Evolutionary conservation across 1,139 yeast species (phyloP).

Genomic region (Kazachstania sp.): DNA sequence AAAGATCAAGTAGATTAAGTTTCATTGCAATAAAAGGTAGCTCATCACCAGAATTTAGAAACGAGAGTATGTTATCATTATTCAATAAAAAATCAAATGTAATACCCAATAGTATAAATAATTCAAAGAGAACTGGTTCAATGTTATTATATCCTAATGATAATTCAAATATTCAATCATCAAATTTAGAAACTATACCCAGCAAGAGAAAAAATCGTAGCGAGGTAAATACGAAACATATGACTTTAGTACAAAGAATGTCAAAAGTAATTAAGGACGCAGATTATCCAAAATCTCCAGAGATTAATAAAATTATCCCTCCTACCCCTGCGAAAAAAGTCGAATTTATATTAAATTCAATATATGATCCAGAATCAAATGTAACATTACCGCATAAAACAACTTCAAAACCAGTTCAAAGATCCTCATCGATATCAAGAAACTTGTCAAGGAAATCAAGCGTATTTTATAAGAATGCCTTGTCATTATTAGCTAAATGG

Average conservation of each 20-base stretch:
- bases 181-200: background rate
- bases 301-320: slow-evolving; percentile 44
- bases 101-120: background rate
- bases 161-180: slow-evolving; percentile 11
- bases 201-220: background rate
- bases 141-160: slow-evolving; percentile 29
- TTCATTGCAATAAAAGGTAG: slow-evolving; percentile 25
- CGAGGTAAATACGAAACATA: background rate
- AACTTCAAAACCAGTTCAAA: background rate
- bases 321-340: slow-evolving; percentile 62
- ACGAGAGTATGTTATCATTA: slow-evolving; percentile 27
- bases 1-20: slow-evolving; percentile 24
- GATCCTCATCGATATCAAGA: slow-evolving; percentile 3
- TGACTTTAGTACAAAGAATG: slow-evolving; percentile 14
- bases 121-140: slow-evolving; percentile 21
- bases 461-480: slow-evolving; percentile 17
- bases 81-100: slow-evolving; percentile 11
- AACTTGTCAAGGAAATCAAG: slow-evolving; percentile 4
- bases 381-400: background rate
- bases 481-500: slow-evolving; percentile 28
- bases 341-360: slow-evolving; percentile 35
- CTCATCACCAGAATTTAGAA: slow-evolving; percentile 28
- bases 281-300: slow-evolving; percentile 34
- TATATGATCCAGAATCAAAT: slow-evolving; percentile 16
- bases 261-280: slow-evolving; percentile 30